Base-by-base conservation (phyloP, 192 early-diverging fungal species). In the Allomyces macrogynus region DNA sequence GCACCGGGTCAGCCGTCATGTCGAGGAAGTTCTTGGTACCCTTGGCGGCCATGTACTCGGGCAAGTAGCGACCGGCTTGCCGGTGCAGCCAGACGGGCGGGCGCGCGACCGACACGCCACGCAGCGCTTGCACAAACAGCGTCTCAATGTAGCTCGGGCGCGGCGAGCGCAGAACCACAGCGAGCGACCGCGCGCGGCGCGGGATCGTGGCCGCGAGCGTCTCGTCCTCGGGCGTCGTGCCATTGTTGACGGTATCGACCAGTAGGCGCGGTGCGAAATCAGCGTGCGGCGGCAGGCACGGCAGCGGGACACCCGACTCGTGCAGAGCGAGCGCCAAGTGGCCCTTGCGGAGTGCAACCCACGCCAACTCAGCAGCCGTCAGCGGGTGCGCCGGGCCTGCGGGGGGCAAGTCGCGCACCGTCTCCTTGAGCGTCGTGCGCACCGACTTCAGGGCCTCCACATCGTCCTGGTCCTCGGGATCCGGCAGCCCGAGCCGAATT, bases 51-150 rank as follows among this genome's bases (percentile, higher is more conserved):
- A 24, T 25, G 40, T 23, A 67, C 23, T 20, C 88, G 63, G 95
- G 92, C 72, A 99, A 78, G 67, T 96, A 96, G 18, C 95, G 82
- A 16, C 95, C 95, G 10, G 95, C 95, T 75, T 99, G 95, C 60
- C 95, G 80, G 93, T 96, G 96, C 73, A 95, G 89, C 95, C 95
- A 99, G n/a, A 96, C 88, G 18, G 87, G 87, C 11, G 83, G 81
- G 40, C 87, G 82, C 71, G 89, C 80, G 49, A 89, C 76, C 68
- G 75, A 65, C 75, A 89, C 80, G 3, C 49, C 49, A 5, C 49
- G 49, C 49, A 57, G 12, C 0, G 60, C 86, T 73, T 79, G 32
- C 14, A 67, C 24, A 61, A 60, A 63, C 49, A 57, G 49, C 49
- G 49, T 57, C 20, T 57, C 49, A 57, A 57, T 57, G 49, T 57